phyloP scores from a whole-genome alignment of 495 filamentous ascomycete genomes.

The Aspergillus ellipticus region DNA sequence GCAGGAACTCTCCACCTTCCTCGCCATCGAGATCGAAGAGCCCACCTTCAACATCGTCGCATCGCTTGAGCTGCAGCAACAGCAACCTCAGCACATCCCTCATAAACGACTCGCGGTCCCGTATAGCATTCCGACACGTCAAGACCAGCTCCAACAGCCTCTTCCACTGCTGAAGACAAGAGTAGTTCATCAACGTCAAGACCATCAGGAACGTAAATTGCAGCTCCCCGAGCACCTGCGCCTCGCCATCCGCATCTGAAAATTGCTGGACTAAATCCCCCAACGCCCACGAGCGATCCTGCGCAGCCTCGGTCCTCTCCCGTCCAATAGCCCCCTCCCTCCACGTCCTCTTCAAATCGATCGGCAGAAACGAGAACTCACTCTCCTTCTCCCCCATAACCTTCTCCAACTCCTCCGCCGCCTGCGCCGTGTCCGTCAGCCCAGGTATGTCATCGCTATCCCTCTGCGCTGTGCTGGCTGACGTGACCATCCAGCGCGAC shows the following conservation, averaged over 20 bases:
- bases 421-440: conserved; percentile 23
- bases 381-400: conserved; percentile 29
- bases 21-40: conserved; percentile 51
- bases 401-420: neutral
- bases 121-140: conserved; percentile 60
- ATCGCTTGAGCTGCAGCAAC: conserved; percentile 66
- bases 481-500: conserved; percentile 43
- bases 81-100: conserved; percentile 57
- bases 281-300: conserved; percentile 70
- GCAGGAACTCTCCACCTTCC: conserved; percentile 54
- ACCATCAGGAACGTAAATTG: conserved; percentile 83
- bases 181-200: conserved; percentile 75
- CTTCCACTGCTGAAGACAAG: conserved; percentile 88
- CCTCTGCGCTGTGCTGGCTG: conserved; percentile 40
- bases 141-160: conserved; percentile 67
- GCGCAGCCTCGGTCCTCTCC: conserved; percentile 66
- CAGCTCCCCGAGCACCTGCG: conserved; percentile 73
- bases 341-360: conserved; percentile 62
- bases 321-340: conserved; percentile 63
- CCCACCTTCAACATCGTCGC: conserved; percentile 62
- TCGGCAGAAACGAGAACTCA: conserved; percentile 42
- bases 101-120: conserved; percentile 55
- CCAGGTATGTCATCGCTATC: conserved; percentile 53
- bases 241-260: conserved; percentile 26
- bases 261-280: conserved; percentile 45